Percentiles rank a stretch among this genome's conserved stretches.
phyloP scores from a whole-genome alignment of 208 protist species.

The Acanthamoeba polyphaga region DNA sequence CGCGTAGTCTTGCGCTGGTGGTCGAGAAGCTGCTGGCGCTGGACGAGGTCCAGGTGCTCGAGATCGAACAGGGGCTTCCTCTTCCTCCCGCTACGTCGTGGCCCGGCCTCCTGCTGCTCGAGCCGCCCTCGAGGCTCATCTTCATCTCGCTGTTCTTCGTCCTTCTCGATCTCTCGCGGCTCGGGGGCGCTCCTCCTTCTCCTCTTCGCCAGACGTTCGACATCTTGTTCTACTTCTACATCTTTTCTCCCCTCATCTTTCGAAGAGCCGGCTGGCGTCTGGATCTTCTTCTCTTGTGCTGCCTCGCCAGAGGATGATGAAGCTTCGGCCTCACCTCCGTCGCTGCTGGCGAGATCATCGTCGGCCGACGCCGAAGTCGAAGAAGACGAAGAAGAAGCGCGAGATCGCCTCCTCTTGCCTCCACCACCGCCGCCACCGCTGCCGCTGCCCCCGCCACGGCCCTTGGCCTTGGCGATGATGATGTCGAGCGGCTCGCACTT shows the following conservation, averaged over 20 bases:
- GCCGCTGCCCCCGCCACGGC: not conserved
- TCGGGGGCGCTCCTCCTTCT: not conserved
- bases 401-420: not conserved
- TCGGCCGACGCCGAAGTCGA: not conserved
- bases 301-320: not conserved
- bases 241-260: not conserved
- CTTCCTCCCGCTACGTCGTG: not conserved
- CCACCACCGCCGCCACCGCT: not conserved
- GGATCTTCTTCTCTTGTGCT: not conserved
- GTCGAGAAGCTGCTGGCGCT: not conserved
- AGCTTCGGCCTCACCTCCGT: not conserved
- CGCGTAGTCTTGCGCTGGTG: not conserved
- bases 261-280: not conserved
- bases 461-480: conserved; percentile 38
- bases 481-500: conserved; percentile 45
- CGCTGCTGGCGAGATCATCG: not conserved
- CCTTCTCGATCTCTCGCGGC: not conserved
- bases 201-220: not conserved
- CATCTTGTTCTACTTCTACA: not conserved
- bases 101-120: not conserved
- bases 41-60: not conserved
- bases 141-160: not conserved
- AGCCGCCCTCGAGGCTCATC: not conserved
- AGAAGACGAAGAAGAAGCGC: not conserved
- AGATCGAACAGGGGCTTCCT: conserved; percentile 19